Percentiles rank a stretch among this genome's conserved stretches.
These are phyloP conservation scores for Botryosphaeria agaves DNA, from an alignment of 2,329 filamentous ascomycete species.

Conservation along the genomic window DNA sequence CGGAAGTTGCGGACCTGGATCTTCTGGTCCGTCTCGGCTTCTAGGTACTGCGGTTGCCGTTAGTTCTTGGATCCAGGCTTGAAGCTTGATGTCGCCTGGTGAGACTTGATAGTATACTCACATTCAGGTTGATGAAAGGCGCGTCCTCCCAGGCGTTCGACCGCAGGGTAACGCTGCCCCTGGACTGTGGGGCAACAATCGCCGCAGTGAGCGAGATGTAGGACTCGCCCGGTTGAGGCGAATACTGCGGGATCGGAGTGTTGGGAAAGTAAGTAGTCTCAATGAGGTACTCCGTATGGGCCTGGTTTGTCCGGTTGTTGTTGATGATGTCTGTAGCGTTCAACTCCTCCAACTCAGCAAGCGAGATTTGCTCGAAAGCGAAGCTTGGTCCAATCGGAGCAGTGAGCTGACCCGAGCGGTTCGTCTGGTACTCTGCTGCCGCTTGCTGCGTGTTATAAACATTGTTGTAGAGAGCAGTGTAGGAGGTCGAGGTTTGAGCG, in stretches of 20 bases:
- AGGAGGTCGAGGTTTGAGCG: conserved; percentile 9
- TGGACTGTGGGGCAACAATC: conserved; percentile 11
- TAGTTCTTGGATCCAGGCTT: neutral
- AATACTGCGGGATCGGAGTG: conserved; percentile 8
- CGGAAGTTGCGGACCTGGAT: conserved; percentile 10
- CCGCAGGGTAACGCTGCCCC: conserved; percentile 6
- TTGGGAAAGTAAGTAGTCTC: conserved; percentile 10
- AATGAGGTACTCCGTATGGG: conserved; percentile 11
- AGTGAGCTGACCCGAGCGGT: conserved; percentile 11
- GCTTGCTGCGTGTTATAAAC: conserved; percentile 10
- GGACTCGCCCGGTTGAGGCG: conserved; percentile 10
- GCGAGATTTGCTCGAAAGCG: conserved; percentile 13
- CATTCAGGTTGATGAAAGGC: conserved; percentile 8
- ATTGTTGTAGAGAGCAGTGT: conserved; percentile 9
- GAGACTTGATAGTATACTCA: conserved; percentile 1
- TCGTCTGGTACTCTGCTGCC: conserved; percentile 9
- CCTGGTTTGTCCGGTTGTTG: conserved; percentile 9
- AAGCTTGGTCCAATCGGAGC: conserved; percentile 14
- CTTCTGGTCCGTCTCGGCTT: conserved; percentile 5
- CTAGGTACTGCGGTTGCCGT: conserved; percentile 5
- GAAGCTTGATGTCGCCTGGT: neutral
- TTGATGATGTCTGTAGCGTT: too few species aligned
- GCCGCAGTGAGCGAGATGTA: conserved; percentile 13
- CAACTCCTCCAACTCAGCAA: conserved; percentile 7
- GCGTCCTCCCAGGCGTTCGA: conserved; percentile 4